Conservation (phyloP, 2,329 filamentous ascomycete genomes). For the Sordariomycetes sp. region DNA sequence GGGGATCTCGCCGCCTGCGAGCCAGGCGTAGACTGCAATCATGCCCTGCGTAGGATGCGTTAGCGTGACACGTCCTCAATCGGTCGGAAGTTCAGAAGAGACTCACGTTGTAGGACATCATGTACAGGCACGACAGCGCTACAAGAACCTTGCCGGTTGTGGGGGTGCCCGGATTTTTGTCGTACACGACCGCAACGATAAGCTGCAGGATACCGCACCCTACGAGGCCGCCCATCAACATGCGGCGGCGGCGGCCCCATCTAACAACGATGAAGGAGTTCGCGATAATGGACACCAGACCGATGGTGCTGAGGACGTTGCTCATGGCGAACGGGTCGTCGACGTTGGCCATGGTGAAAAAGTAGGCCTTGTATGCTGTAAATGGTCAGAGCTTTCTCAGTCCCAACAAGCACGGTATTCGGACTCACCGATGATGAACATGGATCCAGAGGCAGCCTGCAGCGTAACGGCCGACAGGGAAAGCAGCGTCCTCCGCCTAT, state of each 20-base stretch:
- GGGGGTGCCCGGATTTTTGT: constrained; percentile 17
- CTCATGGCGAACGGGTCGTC: constrained; percentile 35
- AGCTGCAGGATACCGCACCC: constrained; percentile 35
- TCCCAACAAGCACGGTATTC: neutral
- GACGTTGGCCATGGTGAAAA: constrained; percentile 38
- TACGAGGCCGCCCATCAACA: constrained; percentile 30
- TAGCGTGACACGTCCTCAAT: neutral
- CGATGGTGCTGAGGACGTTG: constrained; percentile 32
- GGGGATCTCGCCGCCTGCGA: constrained; percentile 36
- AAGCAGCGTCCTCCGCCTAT: constrained; percentile 26
- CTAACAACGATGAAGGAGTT: constrained; percentile 32
- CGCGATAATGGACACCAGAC: constrained; percentile 31
- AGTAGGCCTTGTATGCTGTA: constrained; percentile 34
- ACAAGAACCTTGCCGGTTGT: constrained; percentile 27
- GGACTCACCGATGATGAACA: constrained; percentile 23
- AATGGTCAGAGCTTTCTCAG: neutral
- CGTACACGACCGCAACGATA: constrained; percentile 33
- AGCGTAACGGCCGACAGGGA: constrained; percentile 25
- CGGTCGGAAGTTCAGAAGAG: no score
- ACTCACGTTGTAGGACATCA: constrained; percentile 32
- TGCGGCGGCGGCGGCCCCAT: constrained; percentile 31
- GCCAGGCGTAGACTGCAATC: constrained; percentile 36
- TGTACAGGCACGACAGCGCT: constrained; percentile 30
- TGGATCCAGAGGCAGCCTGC: constrained; percentile 28
- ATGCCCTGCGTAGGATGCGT: constrained; percentile 17